Base-by-base conservation (phyloP, 2,329 filamentous ascomycete species). In the Fusarium sp. region DNA sequence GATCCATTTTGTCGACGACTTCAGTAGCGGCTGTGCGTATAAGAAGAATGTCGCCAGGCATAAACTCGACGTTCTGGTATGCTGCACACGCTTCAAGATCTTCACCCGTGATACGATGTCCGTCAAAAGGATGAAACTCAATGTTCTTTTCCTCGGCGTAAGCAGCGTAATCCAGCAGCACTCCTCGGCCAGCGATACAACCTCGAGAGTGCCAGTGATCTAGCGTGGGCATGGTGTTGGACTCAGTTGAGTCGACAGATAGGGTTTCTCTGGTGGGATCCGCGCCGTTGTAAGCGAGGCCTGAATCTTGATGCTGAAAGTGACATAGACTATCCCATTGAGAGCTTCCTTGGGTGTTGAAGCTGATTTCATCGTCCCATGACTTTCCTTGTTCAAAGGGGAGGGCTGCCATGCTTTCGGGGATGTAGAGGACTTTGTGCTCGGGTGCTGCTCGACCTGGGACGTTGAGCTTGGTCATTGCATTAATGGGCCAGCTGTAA, bases 11-110 rank as follows among this genome's bases (percentile, higher is more conserved):
- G 69, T 88, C 81, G 60, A 91, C 86, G 13, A 84, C 80, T 69
- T 90, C 84, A 10, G 88, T 87, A 70, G 85, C 88, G 1, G 91
- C 90, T 3, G 86, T 89, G 19, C 90, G 84, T 21, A 93, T 76
- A 45, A 93, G 82, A 13, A 93, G 81, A 57, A 93, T 86, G 65
- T 93, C 90, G 7, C 90, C 91, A 4, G 87, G 85, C 1, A 82
- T 84, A 73, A 92, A 89, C 64, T 90, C 85, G 26, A 92, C 81
- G 1, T 86, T 86, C 69, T 92, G 88, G 37, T 85, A 80, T 34
- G 80, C 80, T 0, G 88, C 91, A 34, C 88, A 88, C 11, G 84
- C 82, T 55, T 86, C 84, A 0, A 93, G 82, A 1, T 89, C 84
- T 2, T 81, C 74, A 3, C 85, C 78, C 0, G 82, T 84, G 75